Evolutionary conservation across 2,329 filamentous ascomycete species (phyloP), one percentile per base, ranked within the genome.

Genomic region (Camillea tinctor): DNA sequence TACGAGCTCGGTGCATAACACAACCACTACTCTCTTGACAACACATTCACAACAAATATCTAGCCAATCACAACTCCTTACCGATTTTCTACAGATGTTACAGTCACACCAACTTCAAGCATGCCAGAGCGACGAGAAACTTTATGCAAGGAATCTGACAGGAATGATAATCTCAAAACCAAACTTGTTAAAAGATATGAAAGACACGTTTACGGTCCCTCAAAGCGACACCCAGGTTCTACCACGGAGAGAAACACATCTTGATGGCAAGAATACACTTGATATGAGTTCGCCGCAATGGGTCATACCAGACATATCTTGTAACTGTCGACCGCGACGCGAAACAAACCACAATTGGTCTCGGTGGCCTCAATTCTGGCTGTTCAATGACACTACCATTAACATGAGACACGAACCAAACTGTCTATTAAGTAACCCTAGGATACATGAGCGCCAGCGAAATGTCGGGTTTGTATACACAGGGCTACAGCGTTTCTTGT

Each of bases 401-500:
- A 5, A n/a, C 54, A 50, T 54, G 2, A 19, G 3, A n/a, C 63
- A 65, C 49, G 40, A 50, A n/a, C 56, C 55, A 4, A 23, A 30
- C 1, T 65, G 60, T 56, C 22, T 55, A 1, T 21, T 19, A 3
- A 48, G 50, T 3, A 13, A 11, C 21, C 5, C 17, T 23, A 7
- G 2, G 1, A 11, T 6, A 22, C 4, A 11, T 3, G 19, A 59
- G 19, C n/a, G 11, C 2, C 23, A 51, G 19, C 54, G 17, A 48
- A 24, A 20, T 13, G 30, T 9, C 26, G 53, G 17, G 17, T 5
- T 62, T 22, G 59, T 50, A 3, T 63, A 23, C 19, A 50, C 50
- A 11, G 63, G 60, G 6, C 23, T 65, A 13, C 53, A 22, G 40
- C 40, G 51, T 23, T 40, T 65, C 8, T 40, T 61, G 11, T 58